These are phyloP conservation scores for Brassica rapa DNA, from an alignment of 345 rosid genomes.

Conservation along the genomic window DNA sequence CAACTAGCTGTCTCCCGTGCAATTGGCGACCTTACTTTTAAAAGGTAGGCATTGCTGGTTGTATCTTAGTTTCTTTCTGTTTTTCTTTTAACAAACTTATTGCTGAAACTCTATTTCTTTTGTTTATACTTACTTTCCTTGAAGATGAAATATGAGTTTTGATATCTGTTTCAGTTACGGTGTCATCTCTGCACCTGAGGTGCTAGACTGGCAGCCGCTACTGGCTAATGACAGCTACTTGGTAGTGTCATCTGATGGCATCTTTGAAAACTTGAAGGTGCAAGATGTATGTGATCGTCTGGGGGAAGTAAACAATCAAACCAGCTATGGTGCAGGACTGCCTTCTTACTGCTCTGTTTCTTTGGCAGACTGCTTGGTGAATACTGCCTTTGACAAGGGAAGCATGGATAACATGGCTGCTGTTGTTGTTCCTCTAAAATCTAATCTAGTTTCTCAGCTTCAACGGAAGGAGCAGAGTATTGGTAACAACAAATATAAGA, in stretches of 20 bases:
- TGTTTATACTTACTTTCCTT: not conserved
- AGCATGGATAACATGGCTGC: constrained; percentile 89
- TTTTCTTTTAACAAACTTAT: constrained; percentile 8
- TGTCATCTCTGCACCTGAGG: constrained; percentile 88
- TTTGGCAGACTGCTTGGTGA: constrained; percentile 79
- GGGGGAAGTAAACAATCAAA: constrained; percentile 56
- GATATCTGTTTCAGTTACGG: constrained; percentile 56
- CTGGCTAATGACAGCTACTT: constrained; percentile 73
- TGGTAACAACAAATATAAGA: constrained; percentile 41
- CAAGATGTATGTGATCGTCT: constrained; percentile 84
- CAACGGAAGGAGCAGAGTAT: constrained; percentile 42
- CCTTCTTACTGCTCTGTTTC: constrained; percentile 71
- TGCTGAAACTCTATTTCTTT: constrained; percentile 17
- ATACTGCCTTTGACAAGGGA: constrained; percentile 72
- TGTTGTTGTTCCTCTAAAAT: constrained; percentile 70
- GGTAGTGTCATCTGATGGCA: constrained; percentile 94
- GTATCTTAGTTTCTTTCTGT: constrained; percentile 13
- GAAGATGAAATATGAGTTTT: constrained; percentile 19
- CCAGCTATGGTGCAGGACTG: constrained; percentile 42
- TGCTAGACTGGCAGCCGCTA: constrained; percentile 77
- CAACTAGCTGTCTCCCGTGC: constrained; percentile 89
- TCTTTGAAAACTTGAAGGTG: constrained; percentile 75
- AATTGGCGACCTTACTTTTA: constrained; percentile 65
- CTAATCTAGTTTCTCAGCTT: constrained; percentile 49
- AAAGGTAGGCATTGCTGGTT: constrained; percentile 21